A percentile compares a stretch with the other conserved stretches of the same genome.
Evolutionary conservation across 768 basidiomycete species (phyloP).

Genomic region (Terana coerulea): DNA sequence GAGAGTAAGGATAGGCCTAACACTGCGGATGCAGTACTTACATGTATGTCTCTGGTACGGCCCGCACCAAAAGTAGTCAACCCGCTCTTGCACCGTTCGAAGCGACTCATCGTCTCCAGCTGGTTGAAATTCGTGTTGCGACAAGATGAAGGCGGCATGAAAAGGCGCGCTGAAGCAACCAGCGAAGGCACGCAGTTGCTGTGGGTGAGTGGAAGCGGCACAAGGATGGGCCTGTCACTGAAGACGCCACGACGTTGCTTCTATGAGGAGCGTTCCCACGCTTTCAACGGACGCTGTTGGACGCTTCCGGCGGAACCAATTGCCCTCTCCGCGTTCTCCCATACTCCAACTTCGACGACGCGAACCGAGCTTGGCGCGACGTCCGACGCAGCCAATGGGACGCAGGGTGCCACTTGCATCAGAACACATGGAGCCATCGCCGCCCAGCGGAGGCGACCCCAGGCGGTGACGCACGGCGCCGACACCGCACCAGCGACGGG

Average conservation of each 20-base stretch:
- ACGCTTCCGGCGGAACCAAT: not conserved
- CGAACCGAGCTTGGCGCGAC: not conserved
- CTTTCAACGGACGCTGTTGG: not conserved
- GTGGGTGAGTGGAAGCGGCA: not conserved
- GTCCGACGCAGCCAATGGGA: not conserved
- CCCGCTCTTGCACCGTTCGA: not conserved
- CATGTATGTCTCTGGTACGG: not conserved
- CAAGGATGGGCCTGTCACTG: not conserved
- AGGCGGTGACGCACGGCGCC: too few species aligned
- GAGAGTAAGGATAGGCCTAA: not conserved
- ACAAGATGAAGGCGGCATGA: not conserved
- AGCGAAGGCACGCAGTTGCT: not conserved
- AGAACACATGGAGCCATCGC: not conserved
- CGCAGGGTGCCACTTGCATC: not conserved
- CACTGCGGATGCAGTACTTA: not conserved
- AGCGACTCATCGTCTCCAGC: not conserved
- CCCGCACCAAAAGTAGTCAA: not conserved
- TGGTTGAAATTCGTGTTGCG: not conserved
- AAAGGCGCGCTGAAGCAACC: not conserved
- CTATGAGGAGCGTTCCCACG: not conserved
- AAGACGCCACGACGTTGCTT: slow-evolving; percentile 5
- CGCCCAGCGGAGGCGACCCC: not conserved
- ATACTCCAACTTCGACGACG: not conserved
- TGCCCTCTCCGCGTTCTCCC: not conserved
- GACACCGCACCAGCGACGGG: too few species aligned